Evolutionary conservation across 2,329 filamentous ascomycete species (phyloP), one percentile per base, ranked within the genome.

Genomic region (Fusarium sterilihyphosum): DNA sequence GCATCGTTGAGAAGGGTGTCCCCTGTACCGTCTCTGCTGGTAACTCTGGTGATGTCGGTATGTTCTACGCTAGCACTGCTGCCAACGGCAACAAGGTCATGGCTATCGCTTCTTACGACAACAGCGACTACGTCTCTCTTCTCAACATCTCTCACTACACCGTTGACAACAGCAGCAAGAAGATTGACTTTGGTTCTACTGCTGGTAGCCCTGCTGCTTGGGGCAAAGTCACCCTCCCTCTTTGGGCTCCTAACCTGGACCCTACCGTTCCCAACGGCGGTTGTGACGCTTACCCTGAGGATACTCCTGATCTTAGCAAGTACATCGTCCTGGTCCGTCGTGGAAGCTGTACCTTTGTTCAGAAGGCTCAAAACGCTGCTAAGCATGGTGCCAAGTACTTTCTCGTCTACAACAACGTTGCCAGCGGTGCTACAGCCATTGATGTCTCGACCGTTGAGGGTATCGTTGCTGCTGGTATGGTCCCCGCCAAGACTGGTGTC

Each of bases 301-400:
- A 84, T 64, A 90, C 88, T 2, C 88, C 89, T 4, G 87, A 92
- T 74, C 84, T 93, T 16, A 87, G 86, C 46, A 83, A 83, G 29
- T 83, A 87, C 61, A 86, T 93, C 53, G 89, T 91, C 8, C 84
- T 92, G 13, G 84, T 92, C 54, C 88, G 88, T 41, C 87, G 89
- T 31, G 90, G 90, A 67, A 86, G 80, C 29, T 92, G 90, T 79
- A 84, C 84, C 0, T 91, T 90, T 69, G 82, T 83, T 5, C 75
- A 84, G n/a, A 92, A 92, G 83, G 85, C 85, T 1, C 78, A 83
- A 43, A 88, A 89, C 65, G 88, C 88, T 11, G 86, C 83, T 5
- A 85, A 83, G 12, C 85, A 85, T 53, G 90, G 90, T 17, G 90
- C 89, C 64, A 87, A 88, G 77, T 91, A 91, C 71, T 79, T 92